These are phyloP conservation scores for Xylariales sp. DNA, from an alignment of 2,329 filamentous ascomycete genomes.

Conservation along the genomic window DNA sequence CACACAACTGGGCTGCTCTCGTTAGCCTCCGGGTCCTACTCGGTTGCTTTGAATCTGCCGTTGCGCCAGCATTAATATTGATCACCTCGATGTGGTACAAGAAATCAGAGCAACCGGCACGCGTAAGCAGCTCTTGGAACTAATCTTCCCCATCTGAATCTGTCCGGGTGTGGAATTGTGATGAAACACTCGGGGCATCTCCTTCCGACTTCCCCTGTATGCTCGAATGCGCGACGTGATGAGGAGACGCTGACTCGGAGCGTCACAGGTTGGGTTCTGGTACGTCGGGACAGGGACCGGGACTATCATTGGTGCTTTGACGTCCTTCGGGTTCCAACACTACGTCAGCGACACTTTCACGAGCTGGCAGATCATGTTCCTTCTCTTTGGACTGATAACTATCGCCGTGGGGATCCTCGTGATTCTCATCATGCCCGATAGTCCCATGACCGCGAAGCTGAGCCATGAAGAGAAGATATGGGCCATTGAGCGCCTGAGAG, in stretches of 20 bases:
- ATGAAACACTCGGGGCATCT: too few relatives aligned
- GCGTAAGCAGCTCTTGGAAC: too few relatives aligned
- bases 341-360: constrained; percentile 35
- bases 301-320: constrained; percentile 35
- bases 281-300: constrained; percentile 45
- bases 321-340: constrained; percentile 42
- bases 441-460: constrained; percentile 19
- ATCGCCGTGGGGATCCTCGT: constrained; percentile 17
- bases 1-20: constrained; percentile 44
- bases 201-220: too few relatives aligned
- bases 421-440: constrained; percentile 20
- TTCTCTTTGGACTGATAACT: constrained; percentile 35
- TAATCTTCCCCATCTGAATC: too few relatives aligned
- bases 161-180: too few relatives aligned
- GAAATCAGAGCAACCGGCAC: constrained; percentile 50
- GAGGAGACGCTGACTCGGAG: too few relatives aligned
- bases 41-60: constrained; percentile 48
- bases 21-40: constrained; percentile 45
- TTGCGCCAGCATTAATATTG: constrained; percentile 50
- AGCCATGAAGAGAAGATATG: constrained; percentile 19
- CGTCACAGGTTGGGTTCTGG: constrained; percentile 57
- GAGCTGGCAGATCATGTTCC: constrained; percentile 49
- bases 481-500: constrained; percentile 22
- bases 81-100: constrained; percentile 53
- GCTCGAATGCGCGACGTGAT: too few relatives aligned